Percentiles rank a stretch among this genome's conserved stretches.
Conservation (phyloP, 2,329 filamentous ascomycete species). For the Diaporthe australafricana region DNA sequence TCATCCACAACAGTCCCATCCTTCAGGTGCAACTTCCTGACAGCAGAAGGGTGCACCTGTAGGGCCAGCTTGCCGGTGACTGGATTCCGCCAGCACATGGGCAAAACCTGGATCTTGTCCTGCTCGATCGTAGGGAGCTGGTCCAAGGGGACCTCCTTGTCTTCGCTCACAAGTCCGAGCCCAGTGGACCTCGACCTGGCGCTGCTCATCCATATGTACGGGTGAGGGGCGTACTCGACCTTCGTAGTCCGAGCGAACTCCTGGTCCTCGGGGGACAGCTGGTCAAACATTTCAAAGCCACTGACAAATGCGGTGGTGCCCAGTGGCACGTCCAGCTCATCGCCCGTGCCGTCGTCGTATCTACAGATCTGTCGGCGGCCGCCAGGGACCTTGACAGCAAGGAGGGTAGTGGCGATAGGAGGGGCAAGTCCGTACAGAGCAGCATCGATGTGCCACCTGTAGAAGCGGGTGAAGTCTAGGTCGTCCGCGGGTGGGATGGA, state of each 20-base stretch:
- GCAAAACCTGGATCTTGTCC: constrained; percentile 76
- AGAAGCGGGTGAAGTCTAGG: constrained; percentile 68
- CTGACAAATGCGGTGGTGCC: constrained; percentile 83
- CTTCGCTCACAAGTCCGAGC: constrained; percentile 77
- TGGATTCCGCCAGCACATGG: constrained; percentile 84
- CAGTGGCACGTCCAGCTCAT: constrained; percentile 75
- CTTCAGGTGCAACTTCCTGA: constrained; percentile 74
- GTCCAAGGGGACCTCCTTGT: constrained; percentile 58
- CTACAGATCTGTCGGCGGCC: constrained; percentile 74
- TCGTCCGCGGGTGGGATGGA: constrained; percentile 65
- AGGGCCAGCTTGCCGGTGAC: constrained; percentile 76
- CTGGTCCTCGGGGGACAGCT: constrained; percentile 73
- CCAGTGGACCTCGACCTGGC: constrained; percentile 76
- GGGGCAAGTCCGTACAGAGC: constrained; percentile 82
- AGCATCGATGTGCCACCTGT: constrained; percentile 85
- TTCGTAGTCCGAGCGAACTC: constrained; percentile 74
- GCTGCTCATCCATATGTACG: constrained; percentile 84
- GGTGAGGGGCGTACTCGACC: constrained; percentile 82
- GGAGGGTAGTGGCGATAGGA: constrained; percentile 77
- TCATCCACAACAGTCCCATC: constrained; percentile 79
- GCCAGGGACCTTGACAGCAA: constrained; percentile 79
- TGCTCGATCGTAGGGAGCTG: constrained; percentile 68
- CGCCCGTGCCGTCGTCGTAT: constrained; percentile 78
- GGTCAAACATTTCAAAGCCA: constrained; percentile 77
- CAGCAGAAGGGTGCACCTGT: constrained; percentile 79